Base-by-base conservation (phyloP, 2,329 filamentous ascomycete genomes). In the Penicillium paneum region DNA sequence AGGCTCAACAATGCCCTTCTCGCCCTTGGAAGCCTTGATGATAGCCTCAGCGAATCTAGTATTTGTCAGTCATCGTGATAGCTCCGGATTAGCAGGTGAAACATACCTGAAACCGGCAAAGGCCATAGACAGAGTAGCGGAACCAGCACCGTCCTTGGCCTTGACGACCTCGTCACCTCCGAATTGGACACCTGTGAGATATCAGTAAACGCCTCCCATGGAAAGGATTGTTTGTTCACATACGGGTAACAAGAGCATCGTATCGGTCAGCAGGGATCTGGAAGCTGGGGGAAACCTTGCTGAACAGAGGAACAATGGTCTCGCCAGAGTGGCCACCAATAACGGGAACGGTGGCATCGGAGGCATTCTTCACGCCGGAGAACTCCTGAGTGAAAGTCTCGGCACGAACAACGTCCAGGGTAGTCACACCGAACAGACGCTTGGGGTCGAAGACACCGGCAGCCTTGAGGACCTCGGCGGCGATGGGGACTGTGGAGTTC, bases 401-500 rank as follows among this genome's bases (percentile, higher is more conserved):
- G 65, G 94, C 91, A 74, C 94, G 93, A 72, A 99, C 94, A 69
- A 99, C 92, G 77, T 99, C 94, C 67, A 99, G 88, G 46, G 94
- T 97, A 72, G 94, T 99, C 73, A 99, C 94, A 83, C 94, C 94
- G 72, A 99, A 99, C 61, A 99, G 88, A 75, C 89, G 91, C 84
- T 94, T 89, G 65, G 94, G 82, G 82, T 99, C 89, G 79, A 97
- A 99, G 71, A 96, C 91, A 67, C 87, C 87, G 75, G 91, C 91
- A 67, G 84, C 82, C 86, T 97, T 97, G 75, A 99, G 87, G 58
- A 97, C 90, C 82, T 99, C 94, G 66, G 92, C 94, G 62, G 94
- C 90, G 71, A 99, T 97, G 61, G 94, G 94, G 55, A 99, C 94
- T 54, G 94, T 99, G 49, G 91, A 96, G 87, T 99, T 99, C 78